Base-by-base conservation (phyloP, 164 flowering plant species). In the Taxillus chinensis region DNA sequence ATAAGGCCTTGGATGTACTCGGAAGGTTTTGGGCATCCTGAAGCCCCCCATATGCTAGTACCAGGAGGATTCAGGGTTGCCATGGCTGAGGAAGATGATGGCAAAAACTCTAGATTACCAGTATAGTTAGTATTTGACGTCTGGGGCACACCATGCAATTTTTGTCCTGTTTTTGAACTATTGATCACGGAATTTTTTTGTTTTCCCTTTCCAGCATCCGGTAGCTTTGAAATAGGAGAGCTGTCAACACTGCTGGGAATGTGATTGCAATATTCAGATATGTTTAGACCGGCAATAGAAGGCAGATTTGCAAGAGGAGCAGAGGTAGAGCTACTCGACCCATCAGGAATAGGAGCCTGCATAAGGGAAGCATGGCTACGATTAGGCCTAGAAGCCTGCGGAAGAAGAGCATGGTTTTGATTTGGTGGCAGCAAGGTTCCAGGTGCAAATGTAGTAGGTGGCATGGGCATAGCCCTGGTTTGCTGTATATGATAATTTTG, bases 1-100 rank as follows among this genome's bases (percentile, higher is more conserved):
- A 79, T 80, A 67, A 82, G 86, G 45, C 83, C 82, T 70, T 80
- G 89, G 11, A 73, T 75, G 68, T 71, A 60, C 49, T 76, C 76
- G 48, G 85, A 73, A 58, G 89, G 90, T 48, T 65, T 59, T 38
- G 84, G 74, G 46, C 65, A 53, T 64, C 86, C 87, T 51, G 68
- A 67, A 68, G 74, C 57, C 15, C 83, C 86, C 82, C 83, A 72
- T 0, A 27, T 15, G 62, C 68, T 77, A 63, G 64, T 76, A 38
- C 52, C 51, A 37, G 79, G 62, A 64, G 53, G 15, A 56, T 7
- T 69, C 73, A 65, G 4, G 37, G 59, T 63, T 27, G 50, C 70
- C 62, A 43, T 27, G 43, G 71, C 27, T 15, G 80, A 58, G 39
- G 86, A 67, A 37, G 77, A 57, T 40, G 72, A 59, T 45, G 78